Conservation (phyloP, 2,329 filamentous ascomycete genomes). For the Alternaria postmessia region DNA sequence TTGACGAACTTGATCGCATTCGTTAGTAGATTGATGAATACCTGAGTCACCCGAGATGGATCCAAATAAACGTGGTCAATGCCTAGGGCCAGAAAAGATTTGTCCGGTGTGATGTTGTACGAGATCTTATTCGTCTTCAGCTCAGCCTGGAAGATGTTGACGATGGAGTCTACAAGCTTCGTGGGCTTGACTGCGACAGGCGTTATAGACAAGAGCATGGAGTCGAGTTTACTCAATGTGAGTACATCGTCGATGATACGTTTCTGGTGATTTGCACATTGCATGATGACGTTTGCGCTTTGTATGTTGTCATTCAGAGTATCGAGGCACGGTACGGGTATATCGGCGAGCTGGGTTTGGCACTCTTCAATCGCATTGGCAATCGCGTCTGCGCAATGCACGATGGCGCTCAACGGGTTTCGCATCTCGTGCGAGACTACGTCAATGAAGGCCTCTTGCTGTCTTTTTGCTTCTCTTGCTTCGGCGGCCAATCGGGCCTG, state of each 20-base stretch:
- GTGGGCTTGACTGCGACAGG: slow-evolving; percentile 51
- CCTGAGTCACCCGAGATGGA: slow-evolving; percentile 64
- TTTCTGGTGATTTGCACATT: slow-evolving; percentile 58
- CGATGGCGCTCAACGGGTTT: slow-evolving; percentile 55
- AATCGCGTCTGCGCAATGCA: slow-evolving; percentile 57
- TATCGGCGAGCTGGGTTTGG: slow-evolving; percentile 26
- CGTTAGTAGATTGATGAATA: slow-evolving; percentile 80
- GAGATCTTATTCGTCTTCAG: slow-evolving; percentile 44
- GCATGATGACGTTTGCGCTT: slow-evolving; percentile 54
- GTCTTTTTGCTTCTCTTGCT: slow-evolving; percentile 50
- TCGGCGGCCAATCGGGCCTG: slow-evolving; percentile 50
- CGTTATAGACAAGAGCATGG: slow-evolving; percentile 54
- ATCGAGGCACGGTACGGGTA: slow-evolving; percentile 36
- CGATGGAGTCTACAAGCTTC: slow-evolving; percentile 47
- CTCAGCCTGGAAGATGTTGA: slow-evolving; percentile 52
- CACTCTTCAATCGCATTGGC: slow-evolving; percentile 46
- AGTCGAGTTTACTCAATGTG: slow-evolving; percentile 57
- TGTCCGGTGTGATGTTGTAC: slow-evolving; percentile 45
- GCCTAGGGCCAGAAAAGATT: slow-evolving; percentile 46
- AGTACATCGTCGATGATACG: slow-evolving; percentile 59
- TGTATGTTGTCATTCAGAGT: slow-evolving; percentile 42
- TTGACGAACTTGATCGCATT: slow-evolving; percentile 56
- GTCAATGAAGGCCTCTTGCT: slow-evolving; percentile 53
- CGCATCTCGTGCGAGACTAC: slow-evolving; percentile 56
- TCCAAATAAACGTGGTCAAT: slow-evolving; percentile 54